Conservation (phyloP, 2,329 filamentous ascomycete genomes). For the Colletotrichum ledebouriae region DNA sequence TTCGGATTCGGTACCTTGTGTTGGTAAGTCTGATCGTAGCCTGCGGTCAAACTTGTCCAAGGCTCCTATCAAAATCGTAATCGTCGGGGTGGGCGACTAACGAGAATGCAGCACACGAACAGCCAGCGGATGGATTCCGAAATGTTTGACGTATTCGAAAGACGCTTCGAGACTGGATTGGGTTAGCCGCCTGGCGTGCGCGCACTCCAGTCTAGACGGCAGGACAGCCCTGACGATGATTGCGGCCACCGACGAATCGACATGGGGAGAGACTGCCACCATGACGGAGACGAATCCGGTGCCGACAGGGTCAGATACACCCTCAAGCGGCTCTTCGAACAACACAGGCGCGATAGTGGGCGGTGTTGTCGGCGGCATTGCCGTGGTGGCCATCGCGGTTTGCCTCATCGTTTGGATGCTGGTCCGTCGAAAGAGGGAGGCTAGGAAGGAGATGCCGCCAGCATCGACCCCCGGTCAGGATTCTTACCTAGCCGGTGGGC, state of each 20-base stretch:
- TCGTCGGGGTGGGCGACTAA: not conserved
- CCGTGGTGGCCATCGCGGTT: slow-evolving; percentile 22
- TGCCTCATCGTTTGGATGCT: slow-evolving; percentile 29
- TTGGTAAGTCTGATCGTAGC: not conserved
- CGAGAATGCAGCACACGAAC: not conserved
- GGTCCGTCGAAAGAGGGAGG: not conserved
- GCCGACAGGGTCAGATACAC: not conserved
- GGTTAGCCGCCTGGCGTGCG: not conserved
- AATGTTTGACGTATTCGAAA: not conserved
- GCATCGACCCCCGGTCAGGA: slow-evolving; percentile 1
- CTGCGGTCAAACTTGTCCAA: accelerated
- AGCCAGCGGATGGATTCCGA: not conserved
- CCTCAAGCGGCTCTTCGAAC: not conserved
- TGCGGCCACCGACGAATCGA: slow-evolving; percentile 5
- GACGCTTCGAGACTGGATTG: not conserved
- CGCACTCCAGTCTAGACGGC: not conserved
- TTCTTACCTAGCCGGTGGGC: not conserved
- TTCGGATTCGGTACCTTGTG: not conserved
- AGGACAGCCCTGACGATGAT: not conserved
- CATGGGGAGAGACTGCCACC: not conserved
- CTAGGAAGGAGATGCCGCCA: not conserved
- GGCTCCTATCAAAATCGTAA: not conserved
- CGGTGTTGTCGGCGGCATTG: slow-evolving; percentile 20
- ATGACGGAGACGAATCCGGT: not conserved
- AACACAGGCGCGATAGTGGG: slow-evolving; percentile 27